Base-by-base conservation (phyloP, 768 basidiomycete genomes). In the Pulveroboletus sp. region DNA sequence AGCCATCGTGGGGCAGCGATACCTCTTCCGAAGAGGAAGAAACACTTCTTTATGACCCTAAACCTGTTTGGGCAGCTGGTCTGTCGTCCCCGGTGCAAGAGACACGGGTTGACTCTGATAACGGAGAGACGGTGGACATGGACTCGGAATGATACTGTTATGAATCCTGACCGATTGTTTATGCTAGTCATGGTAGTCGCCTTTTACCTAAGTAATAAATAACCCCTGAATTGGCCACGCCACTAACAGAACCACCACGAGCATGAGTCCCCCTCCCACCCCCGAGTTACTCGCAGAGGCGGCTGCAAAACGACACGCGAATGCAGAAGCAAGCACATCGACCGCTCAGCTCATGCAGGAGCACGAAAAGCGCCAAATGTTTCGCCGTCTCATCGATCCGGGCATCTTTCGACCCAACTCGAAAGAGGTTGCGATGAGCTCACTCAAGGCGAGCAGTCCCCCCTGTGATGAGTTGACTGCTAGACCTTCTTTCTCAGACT, bases 371-470 rank as follows among this genome's bases (percentile, higher is more conserved):
- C 80, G 84, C 35, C 87, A 85, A 61, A 72, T 72, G 47, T 90
- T 91, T 64, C 77, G 90, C 37, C 75, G 90, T 33, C 71, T 91
- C 50, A 76, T 91, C 50, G 86, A 91, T 57, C 87, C 87, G 38
- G 88, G 87, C 13, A 90, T 92, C 57, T 59, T 78, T 43, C 78
- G 90, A 3, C 85, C 80, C 6, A 90, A 90, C 62, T 65, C 83
- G 12, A 78, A 77, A 53, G 77, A 77, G 42, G 72, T 78, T 45
- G 82, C 84, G 2, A 62, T 78, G 53, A 74, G 76, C 49, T 77
- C 87, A 47, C 69, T 92, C 55, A 81, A 81, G 75, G 90, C 84
- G 36, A 55, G 59, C 20, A 56, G 47, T 51, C 20, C n/a, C 27
- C 23, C 5, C 13, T 14, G 17, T 19, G 3, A 8, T 29, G 21